A percentile compares a stretch with the other conserved stretches of the same genome.
Conservation (phyloP, 257 asterid species). For the Solanum pimpinellifolium region DNA sequence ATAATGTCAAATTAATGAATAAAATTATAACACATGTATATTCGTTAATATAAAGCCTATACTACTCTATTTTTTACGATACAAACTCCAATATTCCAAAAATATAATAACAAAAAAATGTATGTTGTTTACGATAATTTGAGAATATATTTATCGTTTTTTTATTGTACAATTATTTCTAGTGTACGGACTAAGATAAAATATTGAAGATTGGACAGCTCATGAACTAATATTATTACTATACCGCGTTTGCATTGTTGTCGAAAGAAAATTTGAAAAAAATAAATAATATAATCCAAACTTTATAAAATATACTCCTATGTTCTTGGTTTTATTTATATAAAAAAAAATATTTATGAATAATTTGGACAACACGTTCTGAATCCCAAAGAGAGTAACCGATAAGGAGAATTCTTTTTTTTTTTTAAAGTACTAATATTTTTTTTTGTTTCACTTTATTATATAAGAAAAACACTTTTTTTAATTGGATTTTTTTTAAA, state of each 20-base stretch:
- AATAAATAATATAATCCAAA: not conserved
- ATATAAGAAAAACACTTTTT: too few species aligned
- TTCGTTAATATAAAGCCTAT: too few species aligned
- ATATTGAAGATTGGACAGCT: not conserved
- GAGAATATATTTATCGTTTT: too few species aligned
- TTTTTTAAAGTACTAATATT: not conserved
- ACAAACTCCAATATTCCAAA: rapidly evolving
- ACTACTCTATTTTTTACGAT: too few species aligned
- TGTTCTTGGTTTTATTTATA: not conserved
- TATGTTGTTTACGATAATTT: rapidly evolving
- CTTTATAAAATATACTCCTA: not conserved
- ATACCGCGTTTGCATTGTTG: not conserved
- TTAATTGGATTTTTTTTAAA: rapidly evolving
- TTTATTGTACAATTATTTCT: not conserved
- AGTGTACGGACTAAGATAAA: not conserved
- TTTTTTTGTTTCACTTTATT: not conserved
- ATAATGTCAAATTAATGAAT: too few species aligned
- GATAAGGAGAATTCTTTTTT: not conserved
- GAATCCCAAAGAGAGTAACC: not conserved
- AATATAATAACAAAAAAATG: rapidly evolving
- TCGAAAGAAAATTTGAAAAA: not conserved
- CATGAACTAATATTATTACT: not conserved
- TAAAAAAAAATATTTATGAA: not conserved
- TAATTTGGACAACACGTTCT: not conserved
- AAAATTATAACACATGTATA: too few species aligned